Base-by-base conservation (phyloP, 352 stramenopile genomes). In the Phytophthora citricola region DNA sequence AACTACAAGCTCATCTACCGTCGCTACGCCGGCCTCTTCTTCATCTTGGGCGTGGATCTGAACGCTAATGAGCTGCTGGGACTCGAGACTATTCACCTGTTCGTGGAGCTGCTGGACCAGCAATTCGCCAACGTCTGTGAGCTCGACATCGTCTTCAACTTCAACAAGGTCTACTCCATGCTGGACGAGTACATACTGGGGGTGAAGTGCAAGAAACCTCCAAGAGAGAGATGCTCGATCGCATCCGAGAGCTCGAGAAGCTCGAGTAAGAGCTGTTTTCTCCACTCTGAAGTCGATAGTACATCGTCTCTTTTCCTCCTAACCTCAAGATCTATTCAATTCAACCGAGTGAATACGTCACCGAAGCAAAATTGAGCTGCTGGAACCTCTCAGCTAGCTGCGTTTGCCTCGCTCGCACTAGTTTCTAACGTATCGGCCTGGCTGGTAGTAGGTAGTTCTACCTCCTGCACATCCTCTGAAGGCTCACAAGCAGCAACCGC, bases 101-200 rank as follows among this genome's bases (percentile, higher is more conserved):
- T 99, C 74, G 98, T 99, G 5, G 97, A 99, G 87, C 70, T 99
- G 34, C 78, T 99, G 51, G 97, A 99, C 84, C 90, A 91, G 32
- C 98, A 99, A 71, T 99, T 99, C 80, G 92, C 86, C 55, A 99
- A 99, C 85, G 98, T 99, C 46, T 99, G 97, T 72, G 98, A 99
- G 78, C 90, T 99, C 59, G 98, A 98, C 71, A 92, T 94, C 69
- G 90, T 98, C 45, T 98, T 97, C 78, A 96, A 98, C 66, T 98
- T 98, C 51, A 97, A 98, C 83, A 98, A 98, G 80, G 87, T 97
- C 40, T 98, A 98, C 75, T 91, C 81, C 41, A 97, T 98, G 73
- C 77, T 98, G 66, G 95, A 98, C 78, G 93, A 98, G 71, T 98
- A 97, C 67, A 97, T 98, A 40, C 73, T 98, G 17, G 95, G n/a